Conservation (phyloP, 306 rosid genomes). For the Acmispon strigosus region DNA sequence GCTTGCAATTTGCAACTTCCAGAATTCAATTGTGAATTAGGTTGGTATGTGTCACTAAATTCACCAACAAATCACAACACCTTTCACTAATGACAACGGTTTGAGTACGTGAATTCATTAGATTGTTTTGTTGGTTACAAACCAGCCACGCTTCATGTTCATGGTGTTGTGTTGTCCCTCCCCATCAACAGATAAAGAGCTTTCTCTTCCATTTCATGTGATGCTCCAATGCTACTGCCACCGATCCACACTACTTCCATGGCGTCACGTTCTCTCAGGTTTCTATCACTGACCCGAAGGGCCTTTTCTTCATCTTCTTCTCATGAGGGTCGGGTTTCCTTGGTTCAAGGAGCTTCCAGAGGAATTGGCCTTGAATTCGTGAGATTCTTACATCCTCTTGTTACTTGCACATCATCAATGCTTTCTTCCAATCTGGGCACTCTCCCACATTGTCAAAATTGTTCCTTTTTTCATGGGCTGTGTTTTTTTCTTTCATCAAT, state of each 20-base stretch:
- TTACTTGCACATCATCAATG: not conserved
- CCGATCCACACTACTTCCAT: constrained; percentile 6
- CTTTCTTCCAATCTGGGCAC: not conserved
- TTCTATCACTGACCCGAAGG: constrained; percentile 20
- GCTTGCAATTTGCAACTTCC: not conserved
- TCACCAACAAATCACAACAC: not conserved
- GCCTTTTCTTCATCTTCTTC: constrained; percentile 26
- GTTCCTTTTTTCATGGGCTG: not conserved
- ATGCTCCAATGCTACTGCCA: not conserved
- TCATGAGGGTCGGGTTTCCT: constrained; percentile 31
- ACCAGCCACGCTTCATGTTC: constrained; percentile 18
- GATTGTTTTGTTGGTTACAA: not conserved
- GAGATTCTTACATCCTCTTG: not conserved
- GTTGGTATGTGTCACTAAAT: not conserved
- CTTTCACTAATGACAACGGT: not conserved
- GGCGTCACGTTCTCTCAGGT: constrained; percentile 25
- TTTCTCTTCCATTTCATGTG: not conserved
- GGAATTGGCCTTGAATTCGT: constrained; percentile 58
- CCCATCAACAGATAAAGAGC: not conserved
- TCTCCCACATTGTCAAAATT: not conserved
- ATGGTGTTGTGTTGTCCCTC: not conserved
- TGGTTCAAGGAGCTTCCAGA: constrained; percentile 61
- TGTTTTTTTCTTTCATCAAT: not conserved
- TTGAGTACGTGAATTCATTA: not conserved
- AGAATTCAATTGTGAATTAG: not conserved